Conservation (phyloP, 108 stramenopile genomes). For the Ochromonas danica region DNA sequence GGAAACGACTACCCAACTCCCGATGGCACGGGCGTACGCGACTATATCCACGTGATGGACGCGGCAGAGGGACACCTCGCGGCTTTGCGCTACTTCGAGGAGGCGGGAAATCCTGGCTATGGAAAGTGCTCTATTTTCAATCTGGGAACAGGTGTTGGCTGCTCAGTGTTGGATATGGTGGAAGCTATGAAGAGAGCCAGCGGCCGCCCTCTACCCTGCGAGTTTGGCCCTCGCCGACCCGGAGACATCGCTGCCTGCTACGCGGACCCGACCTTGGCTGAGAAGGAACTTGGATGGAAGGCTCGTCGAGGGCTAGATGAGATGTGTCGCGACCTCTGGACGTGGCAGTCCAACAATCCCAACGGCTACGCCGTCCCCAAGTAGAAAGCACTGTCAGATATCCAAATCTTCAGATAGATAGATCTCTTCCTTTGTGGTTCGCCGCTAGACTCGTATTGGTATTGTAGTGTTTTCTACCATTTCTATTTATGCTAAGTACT, state of each 20-base stretch:
- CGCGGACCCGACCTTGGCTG: slow-evolving; percentile 82
- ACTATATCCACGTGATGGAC: slow-evolving; percentile 95
- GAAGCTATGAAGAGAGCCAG: slow-evolving; percentile 85
- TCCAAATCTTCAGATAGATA: too few relatives aligned
- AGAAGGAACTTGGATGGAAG: slow-evolving; percentile 90
- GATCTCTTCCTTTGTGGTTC: too few relatives aligned
- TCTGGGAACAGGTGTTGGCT: slow-evolving; percentile 90
- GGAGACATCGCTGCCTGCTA: slow-evolving; percentile 95
- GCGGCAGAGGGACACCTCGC: slow-evolving; percentile 61
- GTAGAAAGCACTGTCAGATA: neutral
- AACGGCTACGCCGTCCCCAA: slow-evolving; percentile 65
- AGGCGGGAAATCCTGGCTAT: neutral
- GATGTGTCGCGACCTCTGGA: slow-evolving; percentile 92
- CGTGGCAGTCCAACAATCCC: slow-evolving; percentile 93
- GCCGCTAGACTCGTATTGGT: too few relatives aligned
- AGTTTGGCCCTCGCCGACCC: slow-evolving; percentile 76
- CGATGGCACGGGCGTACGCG: slow-evolving; percentile 96
- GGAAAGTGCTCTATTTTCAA: slow-evolving; percentile 67
- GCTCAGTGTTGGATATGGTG: slow-evolving; percentile 90
- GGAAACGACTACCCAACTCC: slow-evolving; percentile 89
- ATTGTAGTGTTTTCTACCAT: too few relatives aligned
- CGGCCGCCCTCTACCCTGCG: slow-evolving; percentile 79
- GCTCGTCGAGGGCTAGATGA: slow-evolving; percentile 80
- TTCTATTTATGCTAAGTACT: too few relatives aligned
- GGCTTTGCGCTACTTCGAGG: slow-evolving; percentile 26